Percentiles rank a stretch among this genome's conserved stretches.
phyloP scores from a whole-genome alignment of 306 rosid species.

The Morella rubra region DNA sequence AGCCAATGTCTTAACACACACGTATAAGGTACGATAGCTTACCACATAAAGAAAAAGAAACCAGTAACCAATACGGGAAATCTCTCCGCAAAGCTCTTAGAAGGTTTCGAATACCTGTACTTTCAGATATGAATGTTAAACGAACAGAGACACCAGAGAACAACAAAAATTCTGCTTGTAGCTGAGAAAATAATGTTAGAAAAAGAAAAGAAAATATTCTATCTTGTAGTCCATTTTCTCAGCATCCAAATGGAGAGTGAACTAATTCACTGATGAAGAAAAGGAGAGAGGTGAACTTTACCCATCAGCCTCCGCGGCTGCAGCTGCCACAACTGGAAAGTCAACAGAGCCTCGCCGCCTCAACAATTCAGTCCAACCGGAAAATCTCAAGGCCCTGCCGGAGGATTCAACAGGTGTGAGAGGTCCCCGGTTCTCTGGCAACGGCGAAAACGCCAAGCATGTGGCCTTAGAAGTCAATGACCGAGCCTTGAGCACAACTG shows the following conservation, averaged over 20 bases:
- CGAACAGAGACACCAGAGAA: background rate
- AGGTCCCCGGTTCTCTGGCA: conserved; percentile 32
- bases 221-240: conserved; percentile 8
- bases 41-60: conserved; percentile 94
- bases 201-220: background rate
- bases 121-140: background rate
- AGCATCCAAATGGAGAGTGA: conserved; percentile 15
- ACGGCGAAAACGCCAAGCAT: conserved; percentile 45
- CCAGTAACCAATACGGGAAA: conserved; percentile 79
- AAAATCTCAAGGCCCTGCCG: conserved; percentile 23
- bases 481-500: conserved; percentile 30
- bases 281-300: conserved; percentile 22
- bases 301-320: conserved; percentile 65
- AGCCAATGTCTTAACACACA: background rate
- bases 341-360: conserved; percentile 36
- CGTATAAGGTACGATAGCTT: conserved; percentile 12
- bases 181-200: background rate
- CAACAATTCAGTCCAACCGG: conserved; percentile 37
- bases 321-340: conserved; percentile 37
- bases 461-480: conserved; percentile 28
- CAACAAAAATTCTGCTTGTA: background rate
- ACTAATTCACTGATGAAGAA: background rate
- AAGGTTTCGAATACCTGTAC: conserved; percentile 39
- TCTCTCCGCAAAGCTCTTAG: conserved; percentile 50
- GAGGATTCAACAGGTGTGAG: conserved; percentile 18